Evolutionary conservation across 2,329 filamentous ascomycete genomes (phyloP), one percentile per base, ranked within the genome.

Genomic region (Plectosphaerella plurivora): DNA sequence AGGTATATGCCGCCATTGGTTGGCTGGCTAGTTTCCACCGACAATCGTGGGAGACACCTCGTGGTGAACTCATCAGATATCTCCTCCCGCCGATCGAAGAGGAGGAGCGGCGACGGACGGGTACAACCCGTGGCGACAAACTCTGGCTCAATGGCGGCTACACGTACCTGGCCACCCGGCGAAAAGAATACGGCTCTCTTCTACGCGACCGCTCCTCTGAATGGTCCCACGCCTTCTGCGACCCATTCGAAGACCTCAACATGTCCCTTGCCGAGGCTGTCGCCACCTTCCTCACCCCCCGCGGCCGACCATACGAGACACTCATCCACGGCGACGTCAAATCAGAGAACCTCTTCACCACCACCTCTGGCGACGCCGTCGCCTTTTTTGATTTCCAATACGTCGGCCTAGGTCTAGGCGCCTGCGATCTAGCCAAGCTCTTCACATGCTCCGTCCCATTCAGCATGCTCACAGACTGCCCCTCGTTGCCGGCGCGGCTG

Each of bases 351-450:
- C 72, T 88, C 7, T 87, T 87, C 60, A 81, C 80, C 0, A 82
- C 70, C 0, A 53, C 60, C 0, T 57, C 63, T 0, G 82, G 79
- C 1, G 65, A 77, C 2, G 54, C 68, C 4, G 82, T 84, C 2
- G 83, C 81, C 0, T 84, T 88, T 56, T 87, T 83, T 59, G 86
- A 88, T 61, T 88, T 88, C 52, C 85, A 88, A 58, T 88, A 88
- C 57, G 76, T 80, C 0, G 86, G 86, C 0, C 65, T 86, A 0
- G 84, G 85, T 0, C 63, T 87, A 0, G 84, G 85, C 0, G 83
- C 82, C 0, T 84, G 83, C 57, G 86, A 88, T 62, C 68, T 88
- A 0, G 84, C 83, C 2, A 87, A 87, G 61, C 64, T 87, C 1
- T 85, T 87, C 54, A 87, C 84, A 0, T 87, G 83, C 63, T 86